phyloP scores from a whole-genome alignment of 2,329 filamentous ascomycete species.

The Ustilaginoidea virens region DNA sequence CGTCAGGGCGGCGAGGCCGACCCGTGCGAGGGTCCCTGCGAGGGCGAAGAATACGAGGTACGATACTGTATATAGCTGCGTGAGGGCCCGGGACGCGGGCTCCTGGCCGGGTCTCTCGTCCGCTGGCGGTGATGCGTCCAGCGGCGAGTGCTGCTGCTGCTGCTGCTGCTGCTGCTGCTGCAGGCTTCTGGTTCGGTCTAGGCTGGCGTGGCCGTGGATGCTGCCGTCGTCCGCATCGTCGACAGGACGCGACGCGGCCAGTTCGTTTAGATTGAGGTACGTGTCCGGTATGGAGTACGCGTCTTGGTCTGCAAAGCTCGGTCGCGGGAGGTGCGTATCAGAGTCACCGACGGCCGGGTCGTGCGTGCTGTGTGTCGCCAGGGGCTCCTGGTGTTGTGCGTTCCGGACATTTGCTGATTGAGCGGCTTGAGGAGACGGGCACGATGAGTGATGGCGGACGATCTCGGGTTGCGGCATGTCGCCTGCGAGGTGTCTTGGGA shows the following conservation, averaged over 20 bases:
- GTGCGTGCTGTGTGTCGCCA: not conserved
- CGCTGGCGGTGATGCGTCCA: constrained; percentile 1
- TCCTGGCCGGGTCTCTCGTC: constrained; percentile 3
- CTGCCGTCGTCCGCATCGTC: constrained; percentile 6
- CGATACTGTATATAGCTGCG: constrained; percentile 55
- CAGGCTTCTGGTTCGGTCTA: constrained; percentile 6
- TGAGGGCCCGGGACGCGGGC: constrained; percentile 32
- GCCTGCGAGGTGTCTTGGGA: no score
- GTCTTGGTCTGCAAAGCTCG: not conserved
- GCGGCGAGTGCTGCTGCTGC: constrained; percentile 6
- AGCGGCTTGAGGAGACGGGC: not conserved
- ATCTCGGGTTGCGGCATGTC: no score
- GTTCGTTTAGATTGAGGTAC: constrained; percentile 29
- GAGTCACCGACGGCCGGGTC: not conserved
- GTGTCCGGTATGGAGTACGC: constrained; percentile 11
- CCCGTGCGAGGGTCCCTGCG: constrained; percentile 65
- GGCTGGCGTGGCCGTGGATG: constrained; percentile 7
- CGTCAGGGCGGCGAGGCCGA: constrained; percentile 68
- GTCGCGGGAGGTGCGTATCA: not conserved
- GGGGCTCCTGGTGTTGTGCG: not conserved
- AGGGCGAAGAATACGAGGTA: constrained; percentile 79
- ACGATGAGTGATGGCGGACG: no score
- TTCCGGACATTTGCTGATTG: not conserved
- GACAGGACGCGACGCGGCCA: constrained; percentile 16
- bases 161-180: constrained; percentile 5